phyloP scores from a whole-genome alignment of 345 rosid species.

The Firmiana major region DNA sequence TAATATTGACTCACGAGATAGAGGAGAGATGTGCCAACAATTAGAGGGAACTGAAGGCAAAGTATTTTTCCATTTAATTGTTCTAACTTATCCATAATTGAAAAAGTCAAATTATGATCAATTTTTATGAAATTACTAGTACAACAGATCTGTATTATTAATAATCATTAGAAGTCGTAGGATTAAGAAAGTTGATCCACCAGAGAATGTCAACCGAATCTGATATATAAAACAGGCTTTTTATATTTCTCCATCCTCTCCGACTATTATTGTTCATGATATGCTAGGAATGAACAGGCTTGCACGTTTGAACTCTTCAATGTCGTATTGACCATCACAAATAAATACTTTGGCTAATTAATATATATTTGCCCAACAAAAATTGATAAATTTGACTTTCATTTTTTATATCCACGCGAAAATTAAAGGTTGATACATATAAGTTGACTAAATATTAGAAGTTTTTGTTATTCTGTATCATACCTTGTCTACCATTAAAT shows the following conservation, averaged over 20 bases:
- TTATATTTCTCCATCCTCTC: no score
- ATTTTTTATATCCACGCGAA: no score
- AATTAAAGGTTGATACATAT: background rate
- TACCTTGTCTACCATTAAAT: no score
- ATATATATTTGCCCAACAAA: background rate
- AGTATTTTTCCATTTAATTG: no score
- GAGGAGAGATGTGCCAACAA: background rate
- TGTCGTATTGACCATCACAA: background rate
- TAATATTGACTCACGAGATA: background rate
- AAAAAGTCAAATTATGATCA: background rate
- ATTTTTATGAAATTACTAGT: no score
- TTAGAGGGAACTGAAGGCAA: background rate
- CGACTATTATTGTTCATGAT: background rate
- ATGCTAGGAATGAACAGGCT: background rate
- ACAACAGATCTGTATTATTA: no score
- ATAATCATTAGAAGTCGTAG: no score
- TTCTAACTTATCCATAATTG: background rate
- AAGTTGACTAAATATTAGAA: no score
- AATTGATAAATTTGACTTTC: background rate
- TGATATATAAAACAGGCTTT: no score
- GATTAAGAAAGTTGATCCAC: background rate
- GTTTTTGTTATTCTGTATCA: no score
- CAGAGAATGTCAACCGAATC: background rate
- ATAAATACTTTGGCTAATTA: background rate
- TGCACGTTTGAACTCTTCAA: conserved; percentile 21